These are phyloP conservation scores for Penicillium psychrosexuale DNA, from an alignment of 2,329 filamentous ascomycete species.

Conservation along the genomic window DNA sequence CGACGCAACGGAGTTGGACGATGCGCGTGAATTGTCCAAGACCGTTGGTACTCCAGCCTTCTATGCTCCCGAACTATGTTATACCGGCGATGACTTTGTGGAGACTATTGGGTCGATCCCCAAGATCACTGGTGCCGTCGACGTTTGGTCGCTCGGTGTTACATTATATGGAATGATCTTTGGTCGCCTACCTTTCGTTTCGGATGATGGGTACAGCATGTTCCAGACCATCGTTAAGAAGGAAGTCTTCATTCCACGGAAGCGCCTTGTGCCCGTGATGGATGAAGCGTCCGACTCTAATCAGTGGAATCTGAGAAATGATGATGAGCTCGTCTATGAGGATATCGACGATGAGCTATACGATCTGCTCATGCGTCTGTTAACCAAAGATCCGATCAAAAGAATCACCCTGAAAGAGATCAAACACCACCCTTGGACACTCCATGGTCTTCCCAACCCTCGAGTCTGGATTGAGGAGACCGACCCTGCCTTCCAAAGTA, in stretches of 20 bases:
- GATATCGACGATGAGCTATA: slow-evolving; percentile 74
- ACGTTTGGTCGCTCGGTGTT: slow-evolving; percentile 95
- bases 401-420: slow-evolving; percentile 88
- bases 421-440: slow-evolving; percentile 90
- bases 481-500: slow-evolving; percentile 72
- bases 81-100: slow-evolving; percentile 67
- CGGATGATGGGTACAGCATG: slow-evolving; percentile 86
- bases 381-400: slow-evolving; percentile 84
- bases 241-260: slow-evolving; percentile 82
- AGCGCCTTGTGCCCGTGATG: slow-evolving; percentile 71
- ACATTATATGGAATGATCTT: slow-evolving; percentile 95
- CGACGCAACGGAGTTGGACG: slow-evolving; percentile 82
- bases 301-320: slow-evolving; percentile 57
- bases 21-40: slow-evolving; percentile 94
- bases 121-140: slow-evolving; percentile 87
- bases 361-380: slow-evolving; percentile 73
- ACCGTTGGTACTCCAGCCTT: slow-evolving; percentile 97
- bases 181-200: slow-evolving; percentile 88
- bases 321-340: slow-evolving; percentile 79
- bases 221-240: slow-evolving; percentile 89
- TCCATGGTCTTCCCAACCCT: slow-evolving; percentile 71
- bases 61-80: slow-evolving; percentile 94
- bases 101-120: slow-evolving; percentile 55
- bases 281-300: slow-evolving; percentile 45
- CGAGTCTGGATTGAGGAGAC: slow-evolving; percentile 89